Conservation (phyloP, 1,284 basidiomycete genomes). For the Inonotus hispidus region DNA sequence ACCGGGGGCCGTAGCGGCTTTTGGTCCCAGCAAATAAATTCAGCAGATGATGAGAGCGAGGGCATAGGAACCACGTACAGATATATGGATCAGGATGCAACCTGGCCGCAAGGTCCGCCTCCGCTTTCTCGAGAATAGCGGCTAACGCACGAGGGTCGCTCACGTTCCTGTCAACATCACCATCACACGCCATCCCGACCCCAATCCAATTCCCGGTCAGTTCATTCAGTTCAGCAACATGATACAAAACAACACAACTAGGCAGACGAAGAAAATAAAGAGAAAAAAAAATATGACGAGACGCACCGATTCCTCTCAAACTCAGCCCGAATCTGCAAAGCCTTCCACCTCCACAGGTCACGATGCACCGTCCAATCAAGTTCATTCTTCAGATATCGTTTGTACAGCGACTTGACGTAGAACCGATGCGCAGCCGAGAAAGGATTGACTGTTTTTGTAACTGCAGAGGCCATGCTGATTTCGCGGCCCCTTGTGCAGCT, state of each 20-base stretch:
- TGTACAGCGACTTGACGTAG: constrained; percentile 91
- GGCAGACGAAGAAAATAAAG: no score
- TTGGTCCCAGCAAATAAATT: no score
- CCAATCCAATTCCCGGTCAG: not conserved
- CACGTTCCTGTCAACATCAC: constrained; percentile 58
- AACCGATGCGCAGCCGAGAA: constrained; percentile 77
- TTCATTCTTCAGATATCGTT: constrained; percentile 78
- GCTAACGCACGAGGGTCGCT: constrained; percentile 84
- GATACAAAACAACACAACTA: not conserved
- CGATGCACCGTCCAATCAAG: constrained; percentile 86
- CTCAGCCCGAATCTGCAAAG: constrained; percentile 82
- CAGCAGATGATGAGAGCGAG: constrained; percentile 17
- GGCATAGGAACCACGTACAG: constrained; percentile 46
- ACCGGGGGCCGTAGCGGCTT: no score
- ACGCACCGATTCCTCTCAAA: constrained; percentile 88
- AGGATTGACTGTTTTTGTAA: constrained; percentile 30
- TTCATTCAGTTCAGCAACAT: not conserved
- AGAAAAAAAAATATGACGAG: not conserved
- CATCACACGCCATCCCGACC: not conserved
- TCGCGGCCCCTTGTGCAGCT: not conserved
- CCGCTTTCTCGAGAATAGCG: constrained; percentile 75
- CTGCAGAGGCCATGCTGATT: not conserved
- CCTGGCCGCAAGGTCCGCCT: constrained; percentile 62
- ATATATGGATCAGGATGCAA: constrained; percentile 91
- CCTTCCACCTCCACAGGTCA: constrained; percentile 81